Conservation (phyloP, 2,329 filamentous ascomycete genomes). For the Pochonia chlamydosporia region DNA sequence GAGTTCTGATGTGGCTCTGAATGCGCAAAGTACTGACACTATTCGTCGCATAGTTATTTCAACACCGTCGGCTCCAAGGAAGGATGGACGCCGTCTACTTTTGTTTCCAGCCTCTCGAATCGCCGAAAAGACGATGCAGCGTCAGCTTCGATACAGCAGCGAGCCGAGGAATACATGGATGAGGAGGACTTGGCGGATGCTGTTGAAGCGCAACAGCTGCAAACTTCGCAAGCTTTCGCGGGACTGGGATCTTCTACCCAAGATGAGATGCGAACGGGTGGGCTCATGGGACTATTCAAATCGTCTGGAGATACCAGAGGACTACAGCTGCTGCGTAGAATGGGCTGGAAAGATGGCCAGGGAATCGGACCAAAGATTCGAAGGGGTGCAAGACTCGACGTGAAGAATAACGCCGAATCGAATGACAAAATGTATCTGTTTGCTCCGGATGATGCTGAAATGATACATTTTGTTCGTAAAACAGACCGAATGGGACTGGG, state of each 20-base stretch:
- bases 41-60: conserved; percentile 65
- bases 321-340: conserved; percentile 74
- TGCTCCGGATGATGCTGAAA: conserved; percentile 71
- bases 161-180: conserved; percentile 92
- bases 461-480: conserved; percentile 63
- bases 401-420: conserved; percentile 29
- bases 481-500: conserved; percentile 67
- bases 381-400: conserved; percentile 61
- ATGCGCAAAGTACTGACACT: not conserved
- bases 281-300: conserved; percentile 66
- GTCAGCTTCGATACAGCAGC: conserved; percentile 49
- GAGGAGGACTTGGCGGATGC: conserved; percentile 89
- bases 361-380: conserved; percentile 84
- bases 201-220: conserved; percentile 68
- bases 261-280: conserved; percentile 42
- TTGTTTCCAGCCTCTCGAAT: conserved; percentile 81
- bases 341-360: conserved; percentile 95
- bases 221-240: conserved; percentile 68
- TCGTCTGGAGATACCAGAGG: conserved; percentile 79
- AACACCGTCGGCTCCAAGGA: conserved; percentile 98
- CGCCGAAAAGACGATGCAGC: conserved; percentile 59
- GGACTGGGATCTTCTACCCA: conserved; percentile 65
- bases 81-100: conserved; percentile 90
- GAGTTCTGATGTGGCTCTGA: not conserved
- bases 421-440: conserved; percentile 62